Evolutionary conservation across 2,329 filamentous ascomycete genomes (phyloP), one percentile per base, ranked within the genome.

Genomic region (Coniochaeta sp.): DNA sequence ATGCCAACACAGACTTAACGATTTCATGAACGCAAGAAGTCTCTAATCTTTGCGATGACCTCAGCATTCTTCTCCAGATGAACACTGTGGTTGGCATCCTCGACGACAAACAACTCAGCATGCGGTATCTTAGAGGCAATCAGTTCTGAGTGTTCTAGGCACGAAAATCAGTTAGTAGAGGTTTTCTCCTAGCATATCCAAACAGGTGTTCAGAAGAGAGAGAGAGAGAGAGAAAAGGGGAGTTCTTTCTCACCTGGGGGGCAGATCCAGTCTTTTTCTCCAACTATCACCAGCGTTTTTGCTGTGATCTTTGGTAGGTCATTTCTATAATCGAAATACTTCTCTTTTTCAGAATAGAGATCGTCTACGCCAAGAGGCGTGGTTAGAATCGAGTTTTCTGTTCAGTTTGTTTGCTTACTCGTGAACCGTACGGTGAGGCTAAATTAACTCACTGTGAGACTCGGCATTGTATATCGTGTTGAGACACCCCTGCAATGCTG

Each of bases 261-360:
- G 42, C 74, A 77, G 16, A 77, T 76, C 74, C 74, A 76, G 58
- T 76, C 74, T 59, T 71, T 66, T 3, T 70, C 69, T 2, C 74
- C 74, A 3, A 75, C 72, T 10, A 76, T 59, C 1, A 76, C 69
- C 36, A 76, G 62, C 0, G 73, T 74, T 47, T 69, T 71, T 14
- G 72, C 71, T 5, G 64, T 70, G 26, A 75, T 70, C 8, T 60
- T 56, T 8, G 62, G 40, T 9, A 76, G 63, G 14, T 65, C 59
- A 9, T 67, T 62, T 2, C 68, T 66, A 60, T 76, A 76, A 58
- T 75, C 73, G 60, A 75, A 75, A 50, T 73, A 74, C 62, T 75
- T 75, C 59, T 75, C 70, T 12, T 63, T 54, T 54, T 71, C 65
- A 0, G 68, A 70, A 59, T 74, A 75, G 1, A 75, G 62, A 22